Evolutionary conservation across 2,329 filamentous ascomycete species (phyloP).

Genomic region (Hypomyces perniciosus): DNA sequence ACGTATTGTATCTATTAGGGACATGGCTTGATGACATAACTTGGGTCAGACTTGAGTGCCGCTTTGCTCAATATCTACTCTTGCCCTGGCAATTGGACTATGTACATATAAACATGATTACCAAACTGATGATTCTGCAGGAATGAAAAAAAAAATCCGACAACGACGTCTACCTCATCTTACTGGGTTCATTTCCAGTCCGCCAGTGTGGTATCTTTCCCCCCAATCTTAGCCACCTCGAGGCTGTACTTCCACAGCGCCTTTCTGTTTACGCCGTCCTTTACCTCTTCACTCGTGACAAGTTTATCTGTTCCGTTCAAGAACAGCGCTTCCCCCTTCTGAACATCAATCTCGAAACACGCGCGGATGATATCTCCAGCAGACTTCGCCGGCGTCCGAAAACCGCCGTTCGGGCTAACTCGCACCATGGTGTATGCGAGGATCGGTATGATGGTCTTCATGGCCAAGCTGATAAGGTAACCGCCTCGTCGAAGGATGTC

Average conservation of each 20-base stretch:
- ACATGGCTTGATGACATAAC: too few relatives aligned
- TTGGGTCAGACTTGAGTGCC: background rate
- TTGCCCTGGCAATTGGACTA: too few relatives aligned
- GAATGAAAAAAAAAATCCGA: background rate
- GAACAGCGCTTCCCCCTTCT: constrained; percentile 26
- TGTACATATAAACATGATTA: too few relatives aligned
- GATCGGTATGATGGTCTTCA: constrained; percentile 22
- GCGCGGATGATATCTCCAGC: constrained; percentile 27
- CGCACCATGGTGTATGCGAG: constrained; percentile 19
- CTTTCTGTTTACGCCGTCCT: constrained; percentile 24
- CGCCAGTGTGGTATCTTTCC: constrained; percentile 21
- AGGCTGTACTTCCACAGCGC: constrained; percentile 28
- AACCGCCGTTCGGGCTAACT: constrained; percentile 24
- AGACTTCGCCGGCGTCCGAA: constrained; percentile 27
- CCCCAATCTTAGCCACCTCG: constrained; percentile 19
- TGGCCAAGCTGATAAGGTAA: constrained; percentile 17
- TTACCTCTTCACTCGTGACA: constrained; percentile 24
- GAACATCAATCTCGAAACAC: constrained; percentile 24
- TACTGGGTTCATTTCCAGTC: constrained; percentile 21
- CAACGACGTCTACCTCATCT: background rate
- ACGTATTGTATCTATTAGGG: too few relatives aligned
- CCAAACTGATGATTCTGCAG: too few relatives aligned
- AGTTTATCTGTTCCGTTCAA: constrained; percentile 27
- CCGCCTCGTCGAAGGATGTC: constrained; percentile 24
- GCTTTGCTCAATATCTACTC: background rate